These are phyloP conservation scores for Limtongia smithiae DNA, from an alignment of 805 yeast species.

Conservation along the genomic window DNA sequence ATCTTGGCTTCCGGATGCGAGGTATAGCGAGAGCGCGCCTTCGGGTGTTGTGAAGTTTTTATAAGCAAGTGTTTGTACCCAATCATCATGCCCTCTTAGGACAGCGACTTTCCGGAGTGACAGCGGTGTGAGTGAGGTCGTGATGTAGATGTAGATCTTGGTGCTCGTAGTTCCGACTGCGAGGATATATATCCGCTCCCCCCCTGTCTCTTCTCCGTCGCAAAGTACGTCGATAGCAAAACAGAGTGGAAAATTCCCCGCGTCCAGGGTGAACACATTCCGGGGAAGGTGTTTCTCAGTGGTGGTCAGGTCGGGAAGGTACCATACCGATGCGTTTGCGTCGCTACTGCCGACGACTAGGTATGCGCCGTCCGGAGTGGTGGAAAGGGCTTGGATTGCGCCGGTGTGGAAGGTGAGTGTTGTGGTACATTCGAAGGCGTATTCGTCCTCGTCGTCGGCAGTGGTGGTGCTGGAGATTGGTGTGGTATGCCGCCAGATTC, in stretches of 20 bases:
- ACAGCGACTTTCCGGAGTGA: slow-evolving; percentile 40
- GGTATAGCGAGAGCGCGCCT: slow-evolving; percentile 50
- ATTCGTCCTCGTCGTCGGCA: slow-evolving; percentile 38
- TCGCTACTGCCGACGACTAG: slow-evolving; percentile 20
- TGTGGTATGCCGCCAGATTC: slow-evolving; percentile 49
- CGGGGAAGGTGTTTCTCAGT: slow-evolving; percentile 11
- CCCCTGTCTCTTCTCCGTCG: background rate
- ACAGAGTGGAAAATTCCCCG: slow-evolving; percentile 51
- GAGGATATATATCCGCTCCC: slow-evolving; percentile 37
- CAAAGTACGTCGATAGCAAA: slow-evolving; percentile 39
- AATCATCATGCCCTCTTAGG: slow-evolving; percentile 90
- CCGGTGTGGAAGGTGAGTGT: slow-evolving; percentile 11
- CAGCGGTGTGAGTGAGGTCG: background rate
- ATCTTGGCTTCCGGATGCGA: slow-evolving; percentile 93
- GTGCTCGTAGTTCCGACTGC: slow-evolving; percentile 72
- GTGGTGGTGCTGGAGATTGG: background rate
- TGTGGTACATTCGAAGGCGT: slow-evolving; percentile 13
- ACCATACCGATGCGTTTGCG: slow-evolving; percentile 29
- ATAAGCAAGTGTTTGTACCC: slow-evolving; percentile 78
- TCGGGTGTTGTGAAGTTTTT: slow-evolving; percentile 39
- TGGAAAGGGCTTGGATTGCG: slow-evolving; percentile 7
- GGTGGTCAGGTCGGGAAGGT: slow-evolving; percentile 8
- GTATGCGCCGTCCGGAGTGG: slow-evolving; percentile 14
- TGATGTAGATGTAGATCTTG: slow-evolving; percentile 12
- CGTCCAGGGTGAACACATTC: slow-evolving; percentile 37